Conservation (phyloP, 2,329 filamentous ascomycete genomes). For the Drechslerella coelobrocha region DNA sequence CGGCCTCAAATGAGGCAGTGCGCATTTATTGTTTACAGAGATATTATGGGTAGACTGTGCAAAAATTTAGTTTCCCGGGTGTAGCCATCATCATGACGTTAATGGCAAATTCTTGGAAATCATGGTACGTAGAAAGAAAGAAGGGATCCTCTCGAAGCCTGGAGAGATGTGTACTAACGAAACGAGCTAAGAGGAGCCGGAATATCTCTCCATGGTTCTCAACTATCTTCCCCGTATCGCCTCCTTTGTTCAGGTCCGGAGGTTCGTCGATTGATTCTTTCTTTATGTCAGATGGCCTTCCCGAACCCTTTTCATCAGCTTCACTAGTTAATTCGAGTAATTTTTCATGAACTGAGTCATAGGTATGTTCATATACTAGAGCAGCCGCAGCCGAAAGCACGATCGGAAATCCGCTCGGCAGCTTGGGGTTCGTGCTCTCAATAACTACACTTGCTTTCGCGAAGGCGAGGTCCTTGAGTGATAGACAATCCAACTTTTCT, state of each 20-base stretch:
- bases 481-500: slow-evolving; percentile 22
- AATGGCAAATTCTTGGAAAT: no score
- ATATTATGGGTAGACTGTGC: no score
- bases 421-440: background rate
- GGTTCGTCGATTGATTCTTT: background rate
- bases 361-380: slow-evolving; percentile 12
- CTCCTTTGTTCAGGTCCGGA: background rate
- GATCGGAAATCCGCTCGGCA: background rate
- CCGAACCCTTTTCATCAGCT: no score
- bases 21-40: no score
- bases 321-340: background rate
- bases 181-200: slow-evolving; percentile 6
- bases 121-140: background rate
- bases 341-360: background rate
- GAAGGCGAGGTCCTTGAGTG: slow-evolving; percentile 16
- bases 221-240: background rate
- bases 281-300: no score
- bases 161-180: slow-evolving; percentile 11
- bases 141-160: background rate
- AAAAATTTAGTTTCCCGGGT: no score
- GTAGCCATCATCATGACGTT: no score
- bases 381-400: background rate
- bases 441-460: slow-evolving; percentile 5
- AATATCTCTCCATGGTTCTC: slow-evolving; percentile 4
- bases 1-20: no score